These are phyloP conservation scores for Trametes punicea DNA, from an alignment of 768 basidiomycete species.

Conservation along the genomic window DNA sequence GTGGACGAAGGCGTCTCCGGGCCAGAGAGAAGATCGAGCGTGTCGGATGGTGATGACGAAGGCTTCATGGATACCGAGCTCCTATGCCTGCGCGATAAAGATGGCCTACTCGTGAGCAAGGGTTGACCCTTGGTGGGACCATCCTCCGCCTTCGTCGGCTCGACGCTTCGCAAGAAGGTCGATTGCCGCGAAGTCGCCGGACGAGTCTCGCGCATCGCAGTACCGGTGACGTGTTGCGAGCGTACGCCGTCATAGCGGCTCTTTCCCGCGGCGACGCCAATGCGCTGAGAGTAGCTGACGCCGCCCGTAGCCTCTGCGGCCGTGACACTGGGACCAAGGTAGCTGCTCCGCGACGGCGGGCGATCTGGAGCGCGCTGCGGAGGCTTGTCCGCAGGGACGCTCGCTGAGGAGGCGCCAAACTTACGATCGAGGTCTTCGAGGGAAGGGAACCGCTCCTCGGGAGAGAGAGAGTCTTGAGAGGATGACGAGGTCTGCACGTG, in stretches of 20 bases:
- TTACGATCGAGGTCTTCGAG: conserved; percentile 77
- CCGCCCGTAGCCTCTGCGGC: background rate
- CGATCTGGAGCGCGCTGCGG: conserved; percentile 9
- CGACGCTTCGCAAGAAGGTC: conserved; percentile 6
- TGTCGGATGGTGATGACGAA: conserved; percentile 7
- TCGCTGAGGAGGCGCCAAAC: conserved; percentile 34
- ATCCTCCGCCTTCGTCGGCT: conserved; percentile 15
- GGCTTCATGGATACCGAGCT: conserved; percentile 47
- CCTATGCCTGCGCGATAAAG: conserved; percentile 47
- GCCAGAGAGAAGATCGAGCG: conserved; percentile 13
- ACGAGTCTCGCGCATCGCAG: conserved; percentile 44
- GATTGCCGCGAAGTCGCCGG: conserved; percentile 9
- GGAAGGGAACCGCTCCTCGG: conserved; percentile 81
- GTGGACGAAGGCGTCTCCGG: background rate
- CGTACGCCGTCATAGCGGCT: conserved; percentile 40
- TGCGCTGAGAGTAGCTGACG: background rate
- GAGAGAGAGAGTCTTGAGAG: conserved; percentile 40
- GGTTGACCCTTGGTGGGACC: conserved; percentile 13
- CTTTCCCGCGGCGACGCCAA: conserved; percentile 4
- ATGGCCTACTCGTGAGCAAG: conserved; percentile 36
- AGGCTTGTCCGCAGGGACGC: background rate
- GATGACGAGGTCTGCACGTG: conserved; percentile 6
- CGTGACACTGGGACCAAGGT: conserved; percentile 5
- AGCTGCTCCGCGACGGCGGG: conserved; percentile 18
- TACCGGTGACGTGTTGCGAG: conserved; percentile 56